Base-by-base conservation (phyloP, 352 stramenopile species). In the Phytophthora quininea region DNA sequence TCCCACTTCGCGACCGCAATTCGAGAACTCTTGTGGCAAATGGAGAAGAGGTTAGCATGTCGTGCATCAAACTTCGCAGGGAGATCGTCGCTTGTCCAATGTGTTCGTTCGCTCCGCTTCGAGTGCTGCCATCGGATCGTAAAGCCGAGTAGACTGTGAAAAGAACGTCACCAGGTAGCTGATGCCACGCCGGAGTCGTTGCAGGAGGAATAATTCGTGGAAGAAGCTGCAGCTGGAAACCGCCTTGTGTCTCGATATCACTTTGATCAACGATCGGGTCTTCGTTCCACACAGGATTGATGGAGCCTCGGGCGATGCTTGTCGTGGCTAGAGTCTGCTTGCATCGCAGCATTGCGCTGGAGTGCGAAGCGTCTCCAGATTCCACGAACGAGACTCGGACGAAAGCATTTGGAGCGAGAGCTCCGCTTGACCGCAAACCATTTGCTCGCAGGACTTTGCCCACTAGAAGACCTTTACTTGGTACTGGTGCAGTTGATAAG, bases 301-400 rank as follows among this genome's bases (percentile, higher is more conserved):
- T 58, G 0, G 69, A 78, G 11, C 40, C 42, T 33, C 27, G n/a
- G 12, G 63, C 57, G 12, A 77, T 51, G 0, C 31, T 52, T 7
- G 83, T 93, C 10, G 58, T 82, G 9, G 63, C 59, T 4, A 93
- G 65, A 4, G 60, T 71, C 30, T 82, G 67, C 35, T 92, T 93
- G 62, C 83, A 91, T n/a, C 82, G 71, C 46, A 93, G 65, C 77
- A 92, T 91, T 15, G 88, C 56, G 33, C 54, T 76, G 9, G 54
- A n/a, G 29, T 65, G 68, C 6, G 45, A 62, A 35, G 33, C 54
- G 31, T 67, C 50, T 10, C 67, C 52, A 10, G 71, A 77, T 37
- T 91, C 78, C 1, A 84, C 76, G 37, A 91, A 91, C 4, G 83
- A 74, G 3, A 89, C 54, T 11, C 76, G 70, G 4, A 89, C 80